Percentiles rank a stretch among this genome's conserved stretches.
Conservation (phyloP, 768 basidiomycete genomes). For the Auricularia sp. region DNA sequence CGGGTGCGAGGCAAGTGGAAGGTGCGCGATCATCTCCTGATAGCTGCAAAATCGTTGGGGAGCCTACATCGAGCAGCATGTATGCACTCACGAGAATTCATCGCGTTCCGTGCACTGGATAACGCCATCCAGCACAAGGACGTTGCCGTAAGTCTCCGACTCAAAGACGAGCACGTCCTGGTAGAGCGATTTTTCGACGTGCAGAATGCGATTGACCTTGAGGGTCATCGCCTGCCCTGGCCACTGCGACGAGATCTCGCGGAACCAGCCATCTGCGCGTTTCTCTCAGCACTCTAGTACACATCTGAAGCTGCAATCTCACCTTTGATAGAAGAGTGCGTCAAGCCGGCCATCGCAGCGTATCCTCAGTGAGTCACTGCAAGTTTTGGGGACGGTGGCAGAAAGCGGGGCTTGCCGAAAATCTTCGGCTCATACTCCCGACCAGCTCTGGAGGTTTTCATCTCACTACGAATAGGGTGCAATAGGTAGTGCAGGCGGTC, state of each 20-base stretch:
- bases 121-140: conserved; percentile 88
- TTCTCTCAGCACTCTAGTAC: neutral
- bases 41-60: conserved; percentile 42
- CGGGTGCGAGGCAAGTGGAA: conserved; percentile 93
- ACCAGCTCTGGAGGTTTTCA: no score
- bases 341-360: conserved; percentile 5
- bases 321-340: conserved; percentile 9
- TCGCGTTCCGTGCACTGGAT: conserved; percentile 98
- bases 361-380: neutral
- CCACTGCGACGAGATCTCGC: conserved; percentile 92
- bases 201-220: conserved; percentile 90
- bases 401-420: neutral
- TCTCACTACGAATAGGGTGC: no score
- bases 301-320: neutral
- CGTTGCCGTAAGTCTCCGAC: conserved; percentile 94
- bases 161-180: conserved; percentile 98
- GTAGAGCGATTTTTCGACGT: conserved; percentile 85
- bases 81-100: conserved; percentile 80
- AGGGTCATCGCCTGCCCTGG: conserved; percentile 96
- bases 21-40: conserved; percentile 97
- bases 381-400: neutral
- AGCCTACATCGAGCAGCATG: neutral
- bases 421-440: no score
- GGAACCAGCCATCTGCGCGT: conserved; percentile 81
- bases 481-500: no score